These are phyloP conservation scores for Straminergon stramineum DNA, from an alignment of 225 moss, liverwort and hornwort species.

Conservation along the genomic window DNA sequence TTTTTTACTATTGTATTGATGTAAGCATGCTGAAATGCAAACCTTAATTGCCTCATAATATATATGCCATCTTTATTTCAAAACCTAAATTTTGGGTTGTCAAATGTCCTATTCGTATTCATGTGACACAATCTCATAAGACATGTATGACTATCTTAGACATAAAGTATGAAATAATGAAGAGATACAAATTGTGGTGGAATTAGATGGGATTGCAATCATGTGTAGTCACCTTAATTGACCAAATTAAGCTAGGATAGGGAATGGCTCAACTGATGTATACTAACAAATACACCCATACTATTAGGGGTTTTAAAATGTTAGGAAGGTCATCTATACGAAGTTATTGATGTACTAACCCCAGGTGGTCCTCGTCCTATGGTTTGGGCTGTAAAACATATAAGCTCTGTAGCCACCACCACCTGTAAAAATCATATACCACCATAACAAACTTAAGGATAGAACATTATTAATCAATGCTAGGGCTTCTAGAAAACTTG, in stretches of 20 bases:
- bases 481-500: accelerated
- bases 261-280: not conserved
- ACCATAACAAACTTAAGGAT: not conserved
- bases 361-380: constrained; percentile 27
- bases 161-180: too few species aligned
- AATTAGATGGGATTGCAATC: not conserved
- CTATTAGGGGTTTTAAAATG: not conserved
- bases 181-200: accelerated
- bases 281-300: not conserved
- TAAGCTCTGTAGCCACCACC: constrained; percentile 17
- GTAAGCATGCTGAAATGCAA: not conserved
- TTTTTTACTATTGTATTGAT: not conserved
- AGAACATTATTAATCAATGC: not conserved
- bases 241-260: not conserved
- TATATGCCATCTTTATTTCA: not conserved
- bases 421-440: not conserved
- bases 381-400: constrained; percentile 31
- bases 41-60: not conserved
- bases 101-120: not conserved
- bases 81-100: accelerated
- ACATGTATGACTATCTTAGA: not conserved
- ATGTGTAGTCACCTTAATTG: not conserved
- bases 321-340: not conserved
- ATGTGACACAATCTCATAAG: not conserved
- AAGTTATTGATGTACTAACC: not conserved